Evolutionary conservation across 805 yeast species (phyloP).

Genomic region (Diddensiella transvaalensis): DNA sequence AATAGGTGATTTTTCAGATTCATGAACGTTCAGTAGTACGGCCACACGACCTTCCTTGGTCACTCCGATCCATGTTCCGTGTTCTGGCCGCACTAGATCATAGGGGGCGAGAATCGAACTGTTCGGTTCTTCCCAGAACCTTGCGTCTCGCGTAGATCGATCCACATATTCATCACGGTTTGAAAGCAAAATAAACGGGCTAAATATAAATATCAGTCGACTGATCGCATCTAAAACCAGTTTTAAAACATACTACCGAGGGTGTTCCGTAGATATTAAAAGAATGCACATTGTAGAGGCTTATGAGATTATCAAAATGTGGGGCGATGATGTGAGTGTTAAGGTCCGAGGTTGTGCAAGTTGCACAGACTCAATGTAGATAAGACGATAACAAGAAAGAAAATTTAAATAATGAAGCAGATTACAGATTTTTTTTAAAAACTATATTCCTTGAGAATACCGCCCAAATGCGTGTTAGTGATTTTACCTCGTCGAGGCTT

Average conservation of each 20-base stretch:
- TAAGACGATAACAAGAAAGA: neutral
- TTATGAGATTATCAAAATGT: neutral
- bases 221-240: neutral
- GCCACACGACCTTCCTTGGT: slow-evolving; percentile 57
- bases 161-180: slow-evolving; percentile 84
- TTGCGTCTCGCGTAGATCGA: slow-evolving; percentile 66
- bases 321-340: neutral
- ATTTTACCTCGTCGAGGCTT: slow-evolving; percentile 90
- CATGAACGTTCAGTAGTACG: slow-evolving; percentile 72
- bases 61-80: slow-evolving; percentile 92
- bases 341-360: neutral
- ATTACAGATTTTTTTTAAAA: no score
- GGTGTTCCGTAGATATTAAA: slow-evolving; percentile 62
- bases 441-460: slow-evolving; percentile 80
- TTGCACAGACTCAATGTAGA: neutral
- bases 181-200: slow-evolving; percentile 68
- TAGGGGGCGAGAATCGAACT: slow-evolving; percentile 58
- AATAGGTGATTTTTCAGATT: slow-evolving; percentile 38
- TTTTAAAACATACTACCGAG: slow-evolving; percentile 46
- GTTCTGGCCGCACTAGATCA: slow-evolving; percentile 68
- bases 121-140: slow-evolving; percentile 33
- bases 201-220: slow-evolving; percentile 14
- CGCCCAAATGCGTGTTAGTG: slow-evolving; percentile 95
- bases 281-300: slow-evolving; percentile 74
- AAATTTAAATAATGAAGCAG: neutral